A percentile compares a stretch with the other conserved stretches of the same genome.
phyloP scores from a whole-genome alignment of 192 early-diverging fungal genomes.

The Funneliformis geosporum region DNA sequence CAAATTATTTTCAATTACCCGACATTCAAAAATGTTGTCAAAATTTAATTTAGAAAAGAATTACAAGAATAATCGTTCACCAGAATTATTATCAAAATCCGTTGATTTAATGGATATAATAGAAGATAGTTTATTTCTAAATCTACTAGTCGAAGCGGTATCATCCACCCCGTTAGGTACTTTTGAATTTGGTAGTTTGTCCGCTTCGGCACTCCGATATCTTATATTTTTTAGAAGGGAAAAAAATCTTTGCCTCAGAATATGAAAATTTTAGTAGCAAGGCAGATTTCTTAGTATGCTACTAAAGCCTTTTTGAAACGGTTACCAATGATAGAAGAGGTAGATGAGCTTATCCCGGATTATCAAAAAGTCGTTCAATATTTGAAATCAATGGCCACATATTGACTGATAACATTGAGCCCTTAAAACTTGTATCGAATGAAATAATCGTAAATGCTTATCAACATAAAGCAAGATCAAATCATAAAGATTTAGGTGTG shows the following conservation, averaged over 20 bases:
- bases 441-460: not conserved
- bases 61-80: not conserved
- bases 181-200: not conserved
- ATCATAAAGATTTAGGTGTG: not conserved
- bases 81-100: not conserved
- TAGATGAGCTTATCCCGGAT: not conserved
- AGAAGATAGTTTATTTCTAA: not conserved
- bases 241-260: not conserved
- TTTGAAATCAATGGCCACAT: not conserved
- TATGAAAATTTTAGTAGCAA: constrained; percentile 15
- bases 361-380: not conserved
- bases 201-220: not conserved
- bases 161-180: too few relatives aligned
- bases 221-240: too few relatives aligned
- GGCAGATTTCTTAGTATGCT: not conserved
- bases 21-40: not conserved
- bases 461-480: not conserved
- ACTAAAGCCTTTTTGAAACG: not conserved
- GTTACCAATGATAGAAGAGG: not conserved
- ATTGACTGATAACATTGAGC: constrained; percentile 4
- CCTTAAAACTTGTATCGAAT: not conserved
- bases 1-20: constrained; percentile 2
- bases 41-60: not conserved
- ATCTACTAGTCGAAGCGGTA: not conserved
- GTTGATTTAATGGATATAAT: too few relatives aligned